Conservation (phyloP, 345 rosid species). For the Cardamine resedifolia region DNA sequence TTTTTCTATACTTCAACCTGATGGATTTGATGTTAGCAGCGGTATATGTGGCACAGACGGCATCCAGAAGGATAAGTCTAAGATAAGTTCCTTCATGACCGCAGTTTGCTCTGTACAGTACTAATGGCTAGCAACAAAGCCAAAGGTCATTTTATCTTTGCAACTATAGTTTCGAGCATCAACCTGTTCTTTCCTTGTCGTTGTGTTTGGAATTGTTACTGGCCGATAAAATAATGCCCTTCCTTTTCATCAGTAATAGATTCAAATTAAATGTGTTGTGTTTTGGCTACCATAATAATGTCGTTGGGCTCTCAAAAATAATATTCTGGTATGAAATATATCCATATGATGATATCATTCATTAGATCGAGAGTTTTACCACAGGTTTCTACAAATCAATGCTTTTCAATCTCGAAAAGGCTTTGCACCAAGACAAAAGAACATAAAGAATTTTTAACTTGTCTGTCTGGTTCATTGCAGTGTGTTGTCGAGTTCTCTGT, state of each 20-base stretch:
- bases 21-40: slow-evolving; percentile 85
- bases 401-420: background rate
- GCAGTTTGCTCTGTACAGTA: slow-evolving; percentile 49
- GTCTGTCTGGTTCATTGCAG: too few relatives aligned
- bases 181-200: slow-evolving; percentile 5
- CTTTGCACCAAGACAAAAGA: too few relatives aligned
- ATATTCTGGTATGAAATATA: background rate
- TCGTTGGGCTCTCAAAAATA: slow-evolving; percentile 1
- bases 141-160: background rate
- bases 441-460: too few relatives aligned
- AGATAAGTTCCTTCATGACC: slow-evolving; percentile 59
- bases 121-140: slow-evolving; percentile 35
- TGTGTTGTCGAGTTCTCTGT: too few relatives aligned
- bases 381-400: background rate
- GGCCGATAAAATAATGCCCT: background rate
- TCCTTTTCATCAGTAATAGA: background rate
- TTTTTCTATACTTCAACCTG: slow-evolving; percentile 55
- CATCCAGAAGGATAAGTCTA: slow-evolving; percentile 57
- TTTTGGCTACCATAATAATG: background rate
- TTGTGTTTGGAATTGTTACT: slow-evolving; percentile 7
- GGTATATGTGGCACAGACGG: slow-evolving; percentile 78
- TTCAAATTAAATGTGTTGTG: background rate
- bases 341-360: background rate
- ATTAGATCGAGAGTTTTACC: background rate
- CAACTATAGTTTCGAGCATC: background rate